Evolutionary conservation across 495 filamentous ascomycete genomes (phyloP).

Genomic region (Clavariopsis aquatica): DNA sequence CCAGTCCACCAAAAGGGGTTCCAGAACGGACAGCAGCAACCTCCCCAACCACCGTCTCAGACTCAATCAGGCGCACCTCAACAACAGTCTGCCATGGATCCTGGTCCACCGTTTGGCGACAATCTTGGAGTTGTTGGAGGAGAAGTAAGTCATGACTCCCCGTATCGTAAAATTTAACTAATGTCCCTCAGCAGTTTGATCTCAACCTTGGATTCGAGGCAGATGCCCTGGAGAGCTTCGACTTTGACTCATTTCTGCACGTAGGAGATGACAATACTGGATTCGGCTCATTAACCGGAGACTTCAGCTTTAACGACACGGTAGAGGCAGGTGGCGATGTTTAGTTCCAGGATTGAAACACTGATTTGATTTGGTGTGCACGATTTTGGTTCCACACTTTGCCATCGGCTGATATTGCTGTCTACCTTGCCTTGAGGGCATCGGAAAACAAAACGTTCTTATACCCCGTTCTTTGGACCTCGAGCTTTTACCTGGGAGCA

Average conservation of each 20-base stretch:
- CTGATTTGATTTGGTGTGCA: background rate
- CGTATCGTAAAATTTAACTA: constrained; percentile 35
- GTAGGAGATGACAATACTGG: constrained; percentile 43
- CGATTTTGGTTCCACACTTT: background rate
- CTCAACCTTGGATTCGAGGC: background rate
- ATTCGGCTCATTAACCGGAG: constrained; percentile 42
- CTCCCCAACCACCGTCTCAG: constrained; percentile 35
- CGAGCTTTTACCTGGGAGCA: constrained; percentile 4
- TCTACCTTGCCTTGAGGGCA: background rate
- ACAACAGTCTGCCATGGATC: constrained; percentile 49
- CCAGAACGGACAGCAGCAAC: constrained; percentile 54
- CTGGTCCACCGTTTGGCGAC: constrained; percentile 13
- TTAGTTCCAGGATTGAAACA: constrained; percentile 7
- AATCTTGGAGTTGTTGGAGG: constrained; percentile 14
- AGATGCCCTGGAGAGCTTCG: background rate
- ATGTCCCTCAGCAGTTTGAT: constrained; percentile 37
- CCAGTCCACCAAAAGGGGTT: constrained; percentile 72
- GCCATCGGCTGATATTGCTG: background rate
- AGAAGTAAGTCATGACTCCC: constrained; percentile 40
- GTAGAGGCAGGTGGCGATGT: constrained; percentile 35
- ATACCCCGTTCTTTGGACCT: constrained; percentile 15
- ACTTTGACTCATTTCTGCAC: background rate
- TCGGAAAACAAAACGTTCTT: constrained; percentile 14
- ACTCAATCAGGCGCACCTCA: constrained; percentile 29
- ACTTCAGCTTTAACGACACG: constrained; percentile 53